Evolutionary conservation across 306 rosid genomes (phyloP).

Genomic region (Pyrus betulifolia): DNA sequence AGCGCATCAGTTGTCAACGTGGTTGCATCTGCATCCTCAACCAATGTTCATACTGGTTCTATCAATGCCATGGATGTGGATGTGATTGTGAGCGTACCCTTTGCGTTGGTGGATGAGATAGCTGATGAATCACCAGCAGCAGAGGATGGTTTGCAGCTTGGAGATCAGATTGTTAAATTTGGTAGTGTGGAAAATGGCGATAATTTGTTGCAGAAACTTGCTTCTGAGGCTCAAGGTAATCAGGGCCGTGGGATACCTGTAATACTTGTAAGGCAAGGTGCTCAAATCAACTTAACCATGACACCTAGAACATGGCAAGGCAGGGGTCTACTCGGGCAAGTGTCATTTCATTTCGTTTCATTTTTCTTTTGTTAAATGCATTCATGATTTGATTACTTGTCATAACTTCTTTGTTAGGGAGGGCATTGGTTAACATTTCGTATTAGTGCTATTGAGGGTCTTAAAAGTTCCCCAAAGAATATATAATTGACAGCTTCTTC

Average conservation of each 20-base stretch:
- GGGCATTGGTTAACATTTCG: neutral
- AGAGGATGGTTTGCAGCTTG: constrained; percentile 85
- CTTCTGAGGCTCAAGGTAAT: constrained; percentile 69
- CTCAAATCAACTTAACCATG: constrained; percentile 47
- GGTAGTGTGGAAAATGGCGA: constrained; percentile 82
- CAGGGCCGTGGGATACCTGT: constrained; percentile 45
- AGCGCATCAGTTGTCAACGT: constrained; percentile 22
- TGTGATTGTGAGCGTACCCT: constrained; percentile 53
- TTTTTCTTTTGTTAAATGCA: neutral
- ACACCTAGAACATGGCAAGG: constrained; percentile 95
- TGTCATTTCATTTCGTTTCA: constrained; percentile 4
- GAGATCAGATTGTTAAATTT: constrained; percentile 82
- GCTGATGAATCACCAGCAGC: constrained; percentile 82
- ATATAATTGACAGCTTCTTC: neutral
- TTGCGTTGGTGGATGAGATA: constrained; percentile 87
- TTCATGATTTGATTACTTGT: neutral
- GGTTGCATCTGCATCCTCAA: constrained; percentile 31
- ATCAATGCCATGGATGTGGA: constrained; percentile 47
- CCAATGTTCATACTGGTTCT: constrained; percentile 33
- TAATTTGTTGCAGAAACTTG: constrained; percentile 57
- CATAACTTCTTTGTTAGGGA: neutral
- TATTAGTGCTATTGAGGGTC: neutral
- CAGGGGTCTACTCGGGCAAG: constrained; percentile 92
- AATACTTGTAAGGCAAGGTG: constrained; percentile 67
- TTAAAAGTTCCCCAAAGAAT: neutral